Conservation (phyloP, 108 stramenopile species). For the Cyclotella cryptica region DNA sequence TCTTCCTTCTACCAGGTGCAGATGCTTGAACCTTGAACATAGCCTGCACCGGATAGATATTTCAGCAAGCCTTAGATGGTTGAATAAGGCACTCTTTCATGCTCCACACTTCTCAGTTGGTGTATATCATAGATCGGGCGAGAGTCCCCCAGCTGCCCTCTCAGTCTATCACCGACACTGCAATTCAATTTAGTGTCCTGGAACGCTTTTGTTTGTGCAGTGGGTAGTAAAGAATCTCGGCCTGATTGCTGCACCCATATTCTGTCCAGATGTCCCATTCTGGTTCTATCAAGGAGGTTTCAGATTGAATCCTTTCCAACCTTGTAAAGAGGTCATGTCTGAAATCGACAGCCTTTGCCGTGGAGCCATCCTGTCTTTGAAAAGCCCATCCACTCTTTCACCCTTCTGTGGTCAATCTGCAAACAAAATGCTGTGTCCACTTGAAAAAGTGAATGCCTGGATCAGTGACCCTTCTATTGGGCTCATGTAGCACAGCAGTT, state of each 20-base stretch:
- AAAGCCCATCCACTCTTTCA: no score
- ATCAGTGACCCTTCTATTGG: conserved; percentile 14
- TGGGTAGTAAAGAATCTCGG: not conserved
- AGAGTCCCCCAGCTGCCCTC: not conserved
- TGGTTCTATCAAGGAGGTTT: not conserved
- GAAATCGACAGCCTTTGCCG: not conserved
- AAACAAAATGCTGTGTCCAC: conserved; percentile 16
- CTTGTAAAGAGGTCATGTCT: not conserved
- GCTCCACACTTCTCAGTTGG: not conserved
- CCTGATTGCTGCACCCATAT: no score
- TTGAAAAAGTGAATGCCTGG: conserved; percentile 15
- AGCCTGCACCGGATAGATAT: not conserved
- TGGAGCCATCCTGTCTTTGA: not conserved
- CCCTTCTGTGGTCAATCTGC: not conserved
- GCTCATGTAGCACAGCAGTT: not conserved
- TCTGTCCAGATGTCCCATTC: not conserved
- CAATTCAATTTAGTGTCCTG: not conserved
- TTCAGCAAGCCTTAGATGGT: not conserved
- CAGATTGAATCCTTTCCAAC: not conserved
- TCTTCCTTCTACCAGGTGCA: no score
- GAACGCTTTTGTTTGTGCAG: not conserved
- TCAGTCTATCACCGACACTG: not conserved
- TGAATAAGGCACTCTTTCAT: not conserved
- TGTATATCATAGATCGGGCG: not conserved
- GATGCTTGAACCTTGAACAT: no score